phyloP scores from a whole-genome alignment of 2,329 filamentous ascomycete species.

The Ceratocystis huliohia region DNA sequence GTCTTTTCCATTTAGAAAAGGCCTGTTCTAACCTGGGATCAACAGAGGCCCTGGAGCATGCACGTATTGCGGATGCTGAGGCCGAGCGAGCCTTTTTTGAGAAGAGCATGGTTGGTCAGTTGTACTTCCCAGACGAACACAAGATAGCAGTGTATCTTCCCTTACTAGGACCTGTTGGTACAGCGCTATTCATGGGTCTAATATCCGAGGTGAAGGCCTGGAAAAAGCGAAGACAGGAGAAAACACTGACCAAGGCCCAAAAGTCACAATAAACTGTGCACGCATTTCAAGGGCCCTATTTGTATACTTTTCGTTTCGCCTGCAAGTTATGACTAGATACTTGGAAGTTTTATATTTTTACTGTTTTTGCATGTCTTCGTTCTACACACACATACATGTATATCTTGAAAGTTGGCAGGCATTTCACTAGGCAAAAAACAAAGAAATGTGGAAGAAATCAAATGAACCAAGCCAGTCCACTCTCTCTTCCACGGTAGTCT shows the following conservation, averaged over 20 bases:
- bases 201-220: slow-evolving; percentile 66
- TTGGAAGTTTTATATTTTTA: background rate
- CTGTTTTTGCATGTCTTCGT: background rate
- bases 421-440: too few species aligned
- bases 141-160: slow-evolving; percentile 95
- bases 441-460: too few species aligned
- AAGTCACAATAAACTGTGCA: slow-evolving; percentile 26
- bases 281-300: background rate
- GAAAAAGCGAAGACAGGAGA: slow-evolving; percentile 37
- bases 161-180: slow-evolving; percentile 76
- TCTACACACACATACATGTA: too few species aligned
- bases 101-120: slow-evolving; percentile 96
- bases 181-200: slow-evolving; percentile 73
- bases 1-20: slow-evolving; percentile 62
- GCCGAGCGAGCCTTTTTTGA: slow-evolving; percentile 95
- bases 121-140: slow-evolving; percentile 97
- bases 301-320: background rate
- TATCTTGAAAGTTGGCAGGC: too few species aligned
- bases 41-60: slow-evolving; percentile 60
- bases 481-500: too few species aligned
- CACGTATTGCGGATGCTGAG: slow-evolving; percentile 72
- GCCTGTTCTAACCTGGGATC: slow-evolving; percentile 61
- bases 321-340: background rate
- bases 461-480: too few species aligned
- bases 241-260: slow-evolving; percentile 29